Evolutionary conservation across 495 filamentous ascomycete species (phyloP).

Genomic region (Podospora conica): DNA sequence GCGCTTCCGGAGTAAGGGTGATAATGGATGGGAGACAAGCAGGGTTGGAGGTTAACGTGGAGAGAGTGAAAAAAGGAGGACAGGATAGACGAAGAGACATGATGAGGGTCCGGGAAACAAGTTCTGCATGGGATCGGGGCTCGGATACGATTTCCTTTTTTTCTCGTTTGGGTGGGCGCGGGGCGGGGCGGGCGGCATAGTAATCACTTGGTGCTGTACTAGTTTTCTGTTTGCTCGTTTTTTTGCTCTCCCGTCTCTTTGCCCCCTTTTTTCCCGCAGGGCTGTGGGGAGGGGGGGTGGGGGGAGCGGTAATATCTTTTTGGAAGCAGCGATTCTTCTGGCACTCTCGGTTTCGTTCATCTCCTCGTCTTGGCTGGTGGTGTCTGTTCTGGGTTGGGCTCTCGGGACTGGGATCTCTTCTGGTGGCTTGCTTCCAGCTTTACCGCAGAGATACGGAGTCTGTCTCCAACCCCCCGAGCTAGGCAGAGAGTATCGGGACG

Average conservation of each 20-base stretch:
- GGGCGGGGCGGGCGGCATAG: not conserved
- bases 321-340: not conserved
- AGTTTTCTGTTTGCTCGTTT: not conserved
- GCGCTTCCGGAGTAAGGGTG: conserved; percentile 15
- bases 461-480: not conserved
- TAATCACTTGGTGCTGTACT: not conserved
- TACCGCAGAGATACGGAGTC: too few species aligned
- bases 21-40: not conserved
- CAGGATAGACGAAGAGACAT: not conserved
- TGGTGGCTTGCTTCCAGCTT: not conserved
- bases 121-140: not conserved
- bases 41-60: not conserved
- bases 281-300: not conserved
- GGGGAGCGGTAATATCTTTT: not conserved
- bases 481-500: too few species aligned
- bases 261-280: not conserved
- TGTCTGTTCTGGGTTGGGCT: not conserved
- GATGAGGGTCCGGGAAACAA: not conserved
- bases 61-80: not conserved
- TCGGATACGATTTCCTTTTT: not conserved
- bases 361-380: not conserved
- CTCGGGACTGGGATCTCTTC: not conserved
- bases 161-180: not conserved
- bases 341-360: not conserved
- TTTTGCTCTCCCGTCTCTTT: not conserved